A percentile compares a stretch with the other conserved stretches of the same genome.
Conservation (phyloP, 1,139 yeast genomes). For the Groenewaldozyma sp. region DNA sequence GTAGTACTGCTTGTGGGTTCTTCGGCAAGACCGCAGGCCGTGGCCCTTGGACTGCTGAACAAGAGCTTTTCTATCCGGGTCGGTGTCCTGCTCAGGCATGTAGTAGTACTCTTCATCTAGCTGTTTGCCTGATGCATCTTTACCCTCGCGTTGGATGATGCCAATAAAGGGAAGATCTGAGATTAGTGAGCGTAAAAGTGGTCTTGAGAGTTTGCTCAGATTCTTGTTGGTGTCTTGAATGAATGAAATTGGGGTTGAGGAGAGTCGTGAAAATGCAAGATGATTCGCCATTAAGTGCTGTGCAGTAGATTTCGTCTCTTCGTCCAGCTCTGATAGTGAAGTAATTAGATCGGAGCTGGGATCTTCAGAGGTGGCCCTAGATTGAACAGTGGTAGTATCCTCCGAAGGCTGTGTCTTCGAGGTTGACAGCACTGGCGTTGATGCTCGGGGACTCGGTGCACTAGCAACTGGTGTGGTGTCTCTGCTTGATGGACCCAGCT, state of each 20-base stretch:
- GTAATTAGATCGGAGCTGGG: not conserved
- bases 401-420: not conserved
- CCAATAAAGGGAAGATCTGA: slow-evolving; percentile 57
- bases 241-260: slow-evolving; percentile 73
- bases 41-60: slow-evolving; percentile 69
- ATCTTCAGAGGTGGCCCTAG: too few relatives aligned
- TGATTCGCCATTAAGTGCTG: slow-evolving; percentile 57
- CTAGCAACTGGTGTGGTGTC: not conserved
- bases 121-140: slow-evolving; percentile 94
- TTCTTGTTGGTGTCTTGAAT: slow-evolving; percentile 43
- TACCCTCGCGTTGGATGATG: slow-evolving; percentile 76
- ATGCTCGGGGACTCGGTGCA: too few relatives aligned
- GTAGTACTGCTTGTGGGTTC: slow-evolving; percentile 70
- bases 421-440: not conserved
- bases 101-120: slow-evolving; percentile 91
- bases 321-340: not conserved
- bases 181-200: slow-evolving; percentile 34
- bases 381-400: too few relatives aligned
- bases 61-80: slow-evolving; percentile 54
- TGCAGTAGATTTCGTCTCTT: slow-evolving; percentile 44
- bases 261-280: slow-evolving; percentile 78
- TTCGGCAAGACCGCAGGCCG: slow-evolving; percentile 77
- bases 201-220: slow-evolving; percentile 20
- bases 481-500: not conserved
- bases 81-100: slow-evolving; percentile 72